phyloP scores from a whole-genome alignment of 805 yeast genomes.

The Metschnikowia gelsemii region DNA sequence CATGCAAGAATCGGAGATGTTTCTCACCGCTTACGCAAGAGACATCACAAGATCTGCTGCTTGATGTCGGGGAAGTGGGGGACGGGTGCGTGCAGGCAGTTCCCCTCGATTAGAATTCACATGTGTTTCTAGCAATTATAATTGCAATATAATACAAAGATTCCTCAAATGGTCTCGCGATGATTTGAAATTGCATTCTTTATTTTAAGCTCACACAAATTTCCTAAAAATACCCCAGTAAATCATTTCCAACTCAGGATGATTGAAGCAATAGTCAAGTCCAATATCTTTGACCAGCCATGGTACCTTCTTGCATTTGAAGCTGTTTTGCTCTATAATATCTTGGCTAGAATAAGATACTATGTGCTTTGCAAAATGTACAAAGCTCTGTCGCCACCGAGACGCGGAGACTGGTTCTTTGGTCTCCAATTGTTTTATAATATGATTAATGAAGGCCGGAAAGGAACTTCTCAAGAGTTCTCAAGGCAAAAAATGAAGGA shows the following conservation, averaged over 20 bases:
- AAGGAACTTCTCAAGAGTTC: conserved; percentile 15
- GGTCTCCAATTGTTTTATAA: conserved; percentile 14
- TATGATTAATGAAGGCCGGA: conserved; percentile 6
- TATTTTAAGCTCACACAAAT: too few relatives aligned
- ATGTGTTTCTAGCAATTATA: not conserved
- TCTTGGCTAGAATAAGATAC: not conserved
- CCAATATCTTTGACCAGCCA: conserved; percentile 8
- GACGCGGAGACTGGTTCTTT: conserved; percentile 12
- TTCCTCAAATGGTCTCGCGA: not conserved
- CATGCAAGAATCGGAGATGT: not conserved
- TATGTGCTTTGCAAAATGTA: conserved; percentile 6
- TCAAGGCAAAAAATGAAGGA: conserved; percentile 8
- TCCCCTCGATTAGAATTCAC: conserved; percentile 4
- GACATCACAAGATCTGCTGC: not conserved
- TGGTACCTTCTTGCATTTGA: conserved; percentile 12
- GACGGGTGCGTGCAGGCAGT: not conserved
- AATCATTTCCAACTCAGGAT: too few relatives aligned
- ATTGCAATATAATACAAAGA: too few relatives aligned
- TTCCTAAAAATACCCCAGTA: too few relatives aligned
- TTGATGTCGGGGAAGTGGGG: not conserved
- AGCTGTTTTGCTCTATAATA: not conserved
- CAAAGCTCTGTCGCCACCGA: conserved; percentile 14
- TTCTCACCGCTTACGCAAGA: too few relatives aligned
- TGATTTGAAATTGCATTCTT: too few relatives aligned
- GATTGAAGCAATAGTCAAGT: conserved; percentile 4